These are phyloP conservation scores for Kwoniella sp. DNA, from an alignment of 768 basidiomycete species.

Conservation along the genomic window DNA sequence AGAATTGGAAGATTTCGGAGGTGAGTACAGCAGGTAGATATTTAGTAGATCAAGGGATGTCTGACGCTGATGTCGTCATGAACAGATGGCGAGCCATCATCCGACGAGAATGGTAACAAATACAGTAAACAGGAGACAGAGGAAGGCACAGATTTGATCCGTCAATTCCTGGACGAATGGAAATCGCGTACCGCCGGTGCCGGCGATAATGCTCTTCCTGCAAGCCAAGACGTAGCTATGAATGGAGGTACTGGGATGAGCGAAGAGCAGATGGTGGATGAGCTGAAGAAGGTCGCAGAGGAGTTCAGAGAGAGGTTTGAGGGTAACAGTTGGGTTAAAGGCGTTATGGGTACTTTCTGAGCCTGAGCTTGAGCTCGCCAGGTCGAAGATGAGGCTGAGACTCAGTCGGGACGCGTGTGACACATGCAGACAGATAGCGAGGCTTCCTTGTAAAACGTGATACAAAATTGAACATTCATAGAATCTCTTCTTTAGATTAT, in stretches of 20 bases:
- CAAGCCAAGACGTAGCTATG: conserved; percentile 19
- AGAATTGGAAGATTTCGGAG: conserved; percentile 81
- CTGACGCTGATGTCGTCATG: conserved; percentile 2
- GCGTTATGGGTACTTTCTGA: conserved; percentile 45
- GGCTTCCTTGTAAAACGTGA: no score
- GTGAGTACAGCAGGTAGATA: conserved; percentile 51
- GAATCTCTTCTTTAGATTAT: no score
- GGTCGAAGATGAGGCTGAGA: no score
- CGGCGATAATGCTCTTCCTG: neutral
- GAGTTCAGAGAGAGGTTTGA: conserved; percentile 71
- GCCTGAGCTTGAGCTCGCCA: neutral
- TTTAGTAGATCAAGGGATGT: neutral
- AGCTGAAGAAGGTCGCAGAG: conserved; percentile 67
- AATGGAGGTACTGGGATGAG: no score
- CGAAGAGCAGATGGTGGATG: conserved; percentile 60
- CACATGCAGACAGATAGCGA: no score
- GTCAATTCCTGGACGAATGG: conserved; percentile 76
- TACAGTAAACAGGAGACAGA: conserved; percentile 68
- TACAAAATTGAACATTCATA: no score
- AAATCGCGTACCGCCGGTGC: conserved; percentile 58
- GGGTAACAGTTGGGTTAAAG: conserved; percentile 68
- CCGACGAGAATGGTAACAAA: conserved; percentile 57
- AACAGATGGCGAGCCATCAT: conserved; percentile 40
- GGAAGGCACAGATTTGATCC: conserved; percentile 77
- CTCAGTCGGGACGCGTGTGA: no score